Base-by-base conservation (phyloP, 1,284 basidiomycete genomes). In the Stygiomarasmius scandens region DNA sequence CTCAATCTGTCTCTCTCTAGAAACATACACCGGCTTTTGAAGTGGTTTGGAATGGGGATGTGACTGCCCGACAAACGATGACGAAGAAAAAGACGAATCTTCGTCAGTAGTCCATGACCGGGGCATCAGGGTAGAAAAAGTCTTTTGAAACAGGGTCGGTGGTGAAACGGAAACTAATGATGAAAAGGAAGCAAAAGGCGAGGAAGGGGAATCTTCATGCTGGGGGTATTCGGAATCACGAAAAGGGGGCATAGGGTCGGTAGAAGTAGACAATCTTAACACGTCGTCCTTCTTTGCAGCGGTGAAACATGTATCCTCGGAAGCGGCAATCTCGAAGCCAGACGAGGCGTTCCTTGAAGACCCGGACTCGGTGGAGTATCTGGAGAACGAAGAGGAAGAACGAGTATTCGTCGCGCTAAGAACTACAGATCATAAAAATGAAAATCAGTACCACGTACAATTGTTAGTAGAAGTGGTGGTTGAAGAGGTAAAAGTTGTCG, bases 1-100 rank as follows among this genome's bases (percentile, higher is more conserved):
- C 65, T 81, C 79, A 64, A 90, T 69, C 67, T 91, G 88, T 62
- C 74, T 80, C 64, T 85, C 79, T 66, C 81, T 85, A 20, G 85
- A 77, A 49, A 88, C 82, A 65, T 76, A 87, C 48, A 24, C 43
- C 22, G 49, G 43, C 52, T 55, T 34, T 55, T 45, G 32, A 36
- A 5, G 45, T n/a, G n/a, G n/a, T n/a, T n/a, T n/a, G n/a, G n/a
- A n/a, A n/a, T 54, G 41, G 65, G 57, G 63, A 60, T 57, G 61
- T 53, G 61, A 59, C 68, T 59, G 67, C 59, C 61, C 61, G 65
- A 56, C 23, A 43, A 52, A 55, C 49, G 59, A 44, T 23, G 60
- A 24, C 49, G 60, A 20, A 29, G 36, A 49, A 60, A 63, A 54
- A 67, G 60, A 61, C 65, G 54, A 64, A 65, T 63, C 34, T 20